A percentile compares a stretch with the other conserved stretches of the same genome.
These are phyloP conservation scores for Erodium moschatum DNA, from an alignment of 441 rosid genomes.

Conservation along the genomic window DNA sequence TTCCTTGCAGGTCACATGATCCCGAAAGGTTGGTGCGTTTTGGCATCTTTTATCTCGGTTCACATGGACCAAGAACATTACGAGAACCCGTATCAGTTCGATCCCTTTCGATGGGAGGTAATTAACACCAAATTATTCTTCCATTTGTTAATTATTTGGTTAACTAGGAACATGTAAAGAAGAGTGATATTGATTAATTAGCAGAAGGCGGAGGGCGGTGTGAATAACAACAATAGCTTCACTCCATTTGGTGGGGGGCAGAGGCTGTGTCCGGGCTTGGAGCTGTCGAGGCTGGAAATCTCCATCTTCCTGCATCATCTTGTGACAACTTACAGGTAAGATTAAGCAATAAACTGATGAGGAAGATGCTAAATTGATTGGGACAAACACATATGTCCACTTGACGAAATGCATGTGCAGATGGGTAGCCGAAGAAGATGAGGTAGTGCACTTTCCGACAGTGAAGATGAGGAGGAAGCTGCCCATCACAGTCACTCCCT, in stretches of 20 bases:
- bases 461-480: slow-evolving; percentile 81
- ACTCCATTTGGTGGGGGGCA: slow-evolving; percentile 80
- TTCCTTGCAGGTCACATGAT: slow-evolving; percentile 47
- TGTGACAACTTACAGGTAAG: slow-evolving; percentile 48
- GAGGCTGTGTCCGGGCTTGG: slow-evolving; percentile 66
- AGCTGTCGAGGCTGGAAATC: slow-evolving; percentile 58
- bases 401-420: slow-evolving; percentile 31
- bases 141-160: background rate
- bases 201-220: slow-evolving; percentile 42
- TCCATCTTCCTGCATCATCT: slow-evolving; percentile 64
- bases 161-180: too few species aligned
- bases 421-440: slow-evolving; percentile 70
- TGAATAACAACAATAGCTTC: slow-evolving; percentile 22
- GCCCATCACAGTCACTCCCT: slow-evolving; percentile 47
- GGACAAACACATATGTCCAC: background rate
- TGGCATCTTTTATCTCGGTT: slow-evolving; percentile 58
- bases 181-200: slow-evolving; percentile 5
- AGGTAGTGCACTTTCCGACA: slow-evolving; percentile 68
- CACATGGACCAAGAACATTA: slow-evolving; percentile 66
- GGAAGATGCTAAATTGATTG: background rate
- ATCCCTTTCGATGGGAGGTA: slow-evolving; percentile 81
- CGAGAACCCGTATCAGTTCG: slow-evolving; percentile 47
- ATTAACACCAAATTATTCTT: background rate
- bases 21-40: slow-evolving; percentile 63
- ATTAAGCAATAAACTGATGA: background rate